Percentiles rank a stretch among this genome's conserved stretches.
Evolutionary conservation across 2,329 filamentous ascomycete species (phyloP).

Genomic region (Herpotrichia juniperi): DNA sequence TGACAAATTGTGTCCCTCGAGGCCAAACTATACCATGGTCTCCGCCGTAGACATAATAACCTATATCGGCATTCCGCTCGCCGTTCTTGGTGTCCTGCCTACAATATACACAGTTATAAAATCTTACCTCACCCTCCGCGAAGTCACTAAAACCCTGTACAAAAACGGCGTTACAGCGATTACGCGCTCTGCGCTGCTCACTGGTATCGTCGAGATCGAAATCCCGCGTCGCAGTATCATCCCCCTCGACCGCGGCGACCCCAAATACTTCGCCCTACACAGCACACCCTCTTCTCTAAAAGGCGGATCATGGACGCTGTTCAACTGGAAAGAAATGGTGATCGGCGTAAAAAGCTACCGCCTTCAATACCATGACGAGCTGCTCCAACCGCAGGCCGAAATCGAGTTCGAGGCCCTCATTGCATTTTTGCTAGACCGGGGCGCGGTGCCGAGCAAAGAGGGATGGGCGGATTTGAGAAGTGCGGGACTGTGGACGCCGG

Average conservation of each 20-base stretch:
- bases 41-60: conserved; percentile 32
- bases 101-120: conserved; percentile 70
- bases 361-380: conserved; percentile 64
- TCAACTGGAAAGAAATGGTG: conserved; percentile 69
- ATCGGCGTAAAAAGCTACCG: conserved; percentile 68
- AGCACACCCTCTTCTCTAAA: conserved; percentile 59
- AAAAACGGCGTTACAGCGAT: conserved; percentile 63
- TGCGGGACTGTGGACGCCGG: conserved; percentile 37
- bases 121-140: conserved; percentile 65
- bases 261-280: conserved; percentile 65
- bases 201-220: conserved; percentile 70
- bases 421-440: conserved; percentile 67
- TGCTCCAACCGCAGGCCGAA: conserved; percentile 55
- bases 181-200: conserved; percentile 68
- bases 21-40: conserved; percentile 6
- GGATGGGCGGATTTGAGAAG: conserved; percentile 26
- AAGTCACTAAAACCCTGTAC: conserved; percentile 64
- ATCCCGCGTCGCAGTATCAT: conserved; percentile 69
- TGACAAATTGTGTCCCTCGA: not conserved
- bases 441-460: conserved; percentile 49
- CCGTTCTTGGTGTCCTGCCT: conserved; percentile 66
- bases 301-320: conserved; percentile 68
- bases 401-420: conserved; percentile 66
- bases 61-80: conserved; percentile 56
- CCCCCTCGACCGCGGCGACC: conserved; percentile 62